These are phyloP conservation scores for Melastoma malabathricum DNA, from an alignment of 345 rosid genomes.

Conservation along the genomic window DNA sequence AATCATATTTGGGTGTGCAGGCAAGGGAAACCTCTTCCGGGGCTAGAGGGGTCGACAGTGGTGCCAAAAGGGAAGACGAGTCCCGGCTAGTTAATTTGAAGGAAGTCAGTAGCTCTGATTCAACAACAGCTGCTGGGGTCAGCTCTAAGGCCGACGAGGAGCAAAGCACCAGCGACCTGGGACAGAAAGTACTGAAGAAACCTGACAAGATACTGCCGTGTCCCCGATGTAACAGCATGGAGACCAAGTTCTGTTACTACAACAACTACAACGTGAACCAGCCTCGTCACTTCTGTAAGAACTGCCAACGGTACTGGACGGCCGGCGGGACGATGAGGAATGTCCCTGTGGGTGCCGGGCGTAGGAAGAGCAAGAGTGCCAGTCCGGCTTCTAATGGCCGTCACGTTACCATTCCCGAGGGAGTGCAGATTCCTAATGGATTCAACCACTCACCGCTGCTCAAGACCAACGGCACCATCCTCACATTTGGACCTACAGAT, in stretches of 20 bases:
- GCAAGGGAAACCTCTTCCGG: no score
- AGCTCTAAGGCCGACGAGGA: conserved; percentile 33
- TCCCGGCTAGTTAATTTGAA: no score
- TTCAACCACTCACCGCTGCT: conserved; percentile 30
- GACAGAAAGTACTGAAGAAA: conserved; percentile 58
- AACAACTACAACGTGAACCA: conserved; percentile 92
- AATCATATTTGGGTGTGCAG: no score
- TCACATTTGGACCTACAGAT: conserved; percentile 65
- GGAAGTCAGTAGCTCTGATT: no score
- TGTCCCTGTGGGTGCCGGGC: conserved; percentile 89
- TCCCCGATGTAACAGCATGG: conserved; percentile 91
- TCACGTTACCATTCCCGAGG: conserved; percentile 50
- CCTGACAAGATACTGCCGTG: conserved; percentile 79
- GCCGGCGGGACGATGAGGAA: conserved; percentile 96
- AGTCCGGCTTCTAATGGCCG: conserved; percentile 42
- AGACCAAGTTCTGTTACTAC: conserved; percentile 90
- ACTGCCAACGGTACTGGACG: conserved; percentile 96
- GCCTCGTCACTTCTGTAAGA: conserved; percentile 87
- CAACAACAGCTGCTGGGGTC: no score
- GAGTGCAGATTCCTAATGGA: conserved; percentile 47
- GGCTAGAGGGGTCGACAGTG: no score
- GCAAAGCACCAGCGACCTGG: conserved; percentile 23
- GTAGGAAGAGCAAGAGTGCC: conserved; percentile 81
- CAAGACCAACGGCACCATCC: conserved; percentile 46
- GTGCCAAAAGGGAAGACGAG: no score